Base-by-base conservation (phyloP, 176 grass and related monocot species). In the Paspalum notatum region DNA sequence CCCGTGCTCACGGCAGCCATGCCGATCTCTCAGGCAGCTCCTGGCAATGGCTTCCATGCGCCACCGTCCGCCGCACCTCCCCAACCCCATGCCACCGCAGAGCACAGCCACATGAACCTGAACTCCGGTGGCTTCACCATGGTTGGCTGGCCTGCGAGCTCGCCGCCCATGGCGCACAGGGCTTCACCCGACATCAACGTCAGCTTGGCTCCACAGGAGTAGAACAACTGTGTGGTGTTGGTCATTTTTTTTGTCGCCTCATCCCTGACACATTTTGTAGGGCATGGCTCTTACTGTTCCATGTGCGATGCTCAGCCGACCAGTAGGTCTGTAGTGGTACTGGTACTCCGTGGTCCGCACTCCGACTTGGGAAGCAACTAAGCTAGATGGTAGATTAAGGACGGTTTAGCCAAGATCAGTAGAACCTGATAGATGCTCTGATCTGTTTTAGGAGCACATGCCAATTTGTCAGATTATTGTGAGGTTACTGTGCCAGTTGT, bases 21-120 rank as follows among this genome's bases (percentile, higher is more conserved):
- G 69, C 90, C 92, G 12, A 90, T 99, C 62, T 95, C 96, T 68
- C 96, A 95, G 84, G 92, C 90, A 49, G 86, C 76, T 66, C 88
- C 90, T 0, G 83, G 85, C 1, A 84, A 89, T 4, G 88, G 77
- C 15, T 90, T 66, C 59, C 78, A 82, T 21, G 75, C 65, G 11
- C 74, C 75, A 0, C 51, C 70, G 0, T 14, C 84, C 0, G 25
- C 50, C 0, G 42, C 81, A 2, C 65, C 38, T 1, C n/a, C 43
- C 0, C 92, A 89, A 53, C 57, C 24, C 16, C 85, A 90, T 32
- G 59, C 46, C 71, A 62, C 25, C 39, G 68, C 38, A 4, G 80
- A 85, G 41, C 61, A 81, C 26, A 58, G 39, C 49, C 38, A 32
- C 56, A 85, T 77, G 70, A 90, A 72, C 82, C 70, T 87, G 45